Conservation (phyloP, 2,329 filamentous ascomycete species). For the Pestalotiopsis sp. region DNA sequence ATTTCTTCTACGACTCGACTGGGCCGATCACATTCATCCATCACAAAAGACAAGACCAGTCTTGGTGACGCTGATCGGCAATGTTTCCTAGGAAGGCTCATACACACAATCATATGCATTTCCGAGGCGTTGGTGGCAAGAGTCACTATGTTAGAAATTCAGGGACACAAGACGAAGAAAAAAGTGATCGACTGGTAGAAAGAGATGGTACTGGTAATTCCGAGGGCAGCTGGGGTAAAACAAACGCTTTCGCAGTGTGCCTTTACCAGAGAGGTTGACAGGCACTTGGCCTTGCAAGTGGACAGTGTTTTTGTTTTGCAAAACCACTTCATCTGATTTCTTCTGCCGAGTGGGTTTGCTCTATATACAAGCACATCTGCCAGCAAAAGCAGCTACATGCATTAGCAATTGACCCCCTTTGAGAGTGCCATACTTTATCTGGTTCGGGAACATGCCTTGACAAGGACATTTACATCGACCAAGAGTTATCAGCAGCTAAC, state of each 20-base stretch:
- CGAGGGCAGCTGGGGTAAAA: not conserved
- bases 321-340: not conserved
- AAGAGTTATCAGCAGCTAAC: not conserved
- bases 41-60: not conserved
- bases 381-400: not conserved
- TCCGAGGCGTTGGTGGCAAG: slow-evolving; percentile 8
- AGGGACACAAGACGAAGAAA: not conserved
- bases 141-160: not conserved
- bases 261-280: not conserved
- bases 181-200: not conserved
- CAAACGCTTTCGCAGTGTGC: not conserved
- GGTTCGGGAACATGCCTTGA: not conserved
- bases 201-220: not conserved
- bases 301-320: not conserved
- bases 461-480: not conserved
- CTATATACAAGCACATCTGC: not conserved
- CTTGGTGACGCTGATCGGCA: not conserved
- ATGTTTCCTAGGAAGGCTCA: not conserved
- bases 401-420: not conserved
- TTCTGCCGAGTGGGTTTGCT: not conserved
- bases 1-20: not conserved
- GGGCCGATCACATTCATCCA: not conserved
- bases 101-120: not conserved
- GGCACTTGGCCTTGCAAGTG: not conserved
- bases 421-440: not conserved